Conservation (phyloP, 2,329 filamentous ascomycete species). For the Sporothrix dimorphospora region DNA sequence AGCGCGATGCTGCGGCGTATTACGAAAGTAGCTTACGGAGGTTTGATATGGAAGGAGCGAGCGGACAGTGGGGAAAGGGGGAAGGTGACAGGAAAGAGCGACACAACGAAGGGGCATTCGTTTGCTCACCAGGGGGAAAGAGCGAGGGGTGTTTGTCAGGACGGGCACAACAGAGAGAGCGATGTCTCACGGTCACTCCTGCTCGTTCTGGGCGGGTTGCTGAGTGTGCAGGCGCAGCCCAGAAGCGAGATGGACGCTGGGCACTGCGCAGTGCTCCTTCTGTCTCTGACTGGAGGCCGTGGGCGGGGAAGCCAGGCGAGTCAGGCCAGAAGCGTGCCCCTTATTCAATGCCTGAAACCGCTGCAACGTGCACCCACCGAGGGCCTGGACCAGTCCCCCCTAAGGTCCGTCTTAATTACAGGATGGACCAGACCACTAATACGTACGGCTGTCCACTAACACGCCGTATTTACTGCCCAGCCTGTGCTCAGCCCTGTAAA, state of each 20-base stretch:
- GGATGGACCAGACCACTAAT: background rate
- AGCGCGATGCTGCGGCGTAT: background rate
- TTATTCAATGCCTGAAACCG: background rate
- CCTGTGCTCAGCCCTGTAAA: constrained; percentile 5
- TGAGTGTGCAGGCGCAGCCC: constrained; percentile 16
- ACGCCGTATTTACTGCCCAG: background rate
- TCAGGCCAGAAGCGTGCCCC: background rate
- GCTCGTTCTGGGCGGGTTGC: constrained; percentile 9
- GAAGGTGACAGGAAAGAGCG: background rate
- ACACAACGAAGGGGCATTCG: background rate
- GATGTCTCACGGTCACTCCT: constrained; percentile 13
- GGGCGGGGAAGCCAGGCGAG: background rate
- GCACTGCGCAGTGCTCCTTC: background rate
- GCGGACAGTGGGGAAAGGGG: too few relatives aligned
- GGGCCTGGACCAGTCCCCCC: background rate
- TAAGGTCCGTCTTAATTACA: background rate
- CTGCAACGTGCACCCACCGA: background rate
- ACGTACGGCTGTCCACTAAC: background rate
- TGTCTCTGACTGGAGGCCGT: background rate
- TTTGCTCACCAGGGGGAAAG: background rate
- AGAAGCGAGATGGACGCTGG: background rate
- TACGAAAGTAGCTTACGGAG: background rate
- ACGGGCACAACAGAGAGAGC: background rate
- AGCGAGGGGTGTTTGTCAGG: constrained; percentile 12
- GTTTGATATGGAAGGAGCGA: too few relatives aligned